phyloP scores from a whole-genome alignment of 2,329 filamentous ascomycete genomes.

The Lithohypha guttulata region DNA sequence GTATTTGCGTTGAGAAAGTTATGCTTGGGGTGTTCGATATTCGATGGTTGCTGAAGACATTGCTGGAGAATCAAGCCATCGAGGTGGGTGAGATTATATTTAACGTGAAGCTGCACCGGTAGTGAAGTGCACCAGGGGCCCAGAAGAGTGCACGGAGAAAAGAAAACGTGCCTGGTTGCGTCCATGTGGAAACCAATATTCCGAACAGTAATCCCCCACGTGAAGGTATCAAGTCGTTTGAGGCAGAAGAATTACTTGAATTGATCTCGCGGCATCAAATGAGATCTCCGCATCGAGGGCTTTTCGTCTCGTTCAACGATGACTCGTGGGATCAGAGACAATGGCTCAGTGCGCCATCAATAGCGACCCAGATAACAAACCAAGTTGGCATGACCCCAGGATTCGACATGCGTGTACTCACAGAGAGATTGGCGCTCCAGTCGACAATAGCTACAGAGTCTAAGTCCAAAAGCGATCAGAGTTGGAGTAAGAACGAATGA shows the following conservation, averaged over 20 bases:
- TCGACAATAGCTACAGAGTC: constrained; percentile 4
- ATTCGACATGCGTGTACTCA: neutral
- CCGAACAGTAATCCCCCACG: constrained; percentile 5
- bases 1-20: neutral
- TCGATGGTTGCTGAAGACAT: neutral
- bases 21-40: no score
- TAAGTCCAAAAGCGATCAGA: constrained; percentile 5
- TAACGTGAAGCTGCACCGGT: no score
- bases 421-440: constrained; percentile 8
- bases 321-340: constrained; percentile 5
- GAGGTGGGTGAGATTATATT: neutral
- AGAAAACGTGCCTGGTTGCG: neutral
- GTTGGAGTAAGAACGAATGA: constrained; percentile 2
- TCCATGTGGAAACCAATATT: constrained; percentile 2
- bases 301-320: constrained; percentile 1
- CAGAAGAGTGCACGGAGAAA: constrained; percentile 6
- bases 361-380: constrained; percentile 1
- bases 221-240: constrained; percentile 3
- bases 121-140: no score
- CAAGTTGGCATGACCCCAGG: constrained; percentile 4
- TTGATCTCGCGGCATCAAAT: constrained; percentile 7
- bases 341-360: constrained; percentile 1
- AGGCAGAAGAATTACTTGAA: constrained; percentile 4
- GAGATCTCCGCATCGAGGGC: neutral
- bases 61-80: neutral